Base-by-base conservation (phyloP, 331 rosid genomes). In the Pyrus hybrid region DNA sequence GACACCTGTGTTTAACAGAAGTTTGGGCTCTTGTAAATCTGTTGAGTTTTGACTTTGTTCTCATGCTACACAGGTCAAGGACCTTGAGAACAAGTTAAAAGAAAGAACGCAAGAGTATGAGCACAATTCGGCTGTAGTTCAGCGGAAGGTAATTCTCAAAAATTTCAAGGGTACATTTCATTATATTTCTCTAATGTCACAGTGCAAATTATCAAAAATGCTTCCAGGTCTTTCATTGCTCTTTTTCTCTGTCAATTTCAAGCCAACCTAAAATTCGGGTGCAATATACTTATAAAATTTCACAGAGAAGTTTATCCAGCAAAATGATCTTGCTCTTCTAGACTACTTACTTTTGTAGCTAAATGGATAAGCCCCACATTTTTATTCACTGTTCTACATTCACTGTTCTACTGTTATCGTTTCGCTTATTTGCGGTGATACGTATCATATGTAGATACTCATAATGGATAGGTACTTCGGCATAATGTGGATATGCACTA, bases 101-200 rank as follows among this genome's bases (percentile, higher is more conserved):
- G 86, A 86, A 76, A 89, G 81, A 83, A 20, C 73, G 72, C 90
- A 80, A 73, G 88, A 83, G 76, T 85, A 86, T 11, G 93, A 85
- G 79, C 72, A 68, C 79, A 80, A 86, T 22, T 72, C 85, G 32
- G 82, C 84, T 58, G 71, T 80, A 67, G 61, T 88, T 49, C 84
- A 85, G 78, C 68, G 83, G 37, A 88, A 90, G 96, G 96, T 90
- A 20, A 81, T 10, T 61, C 3, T 74, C 63, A 2, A 2, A 25
- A 43, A 37, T 5, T 51, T 20, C 33, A 22, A 41, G 23, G 29
- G 13, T 71, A 13, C 8, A 21, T 21, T n/a, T 14, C n/a, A 37
- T 18, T 51, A 47, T 14, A 5, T 53, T 63, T 22, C 13, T 20
- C 32, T 49, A 20, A 45, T 20, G 13, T 25, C 43, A 20, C 51